Evolutionary conservation across 1,139 yeast species (phyloP).

Genomic region (Pichia norvegensis): DNA sequence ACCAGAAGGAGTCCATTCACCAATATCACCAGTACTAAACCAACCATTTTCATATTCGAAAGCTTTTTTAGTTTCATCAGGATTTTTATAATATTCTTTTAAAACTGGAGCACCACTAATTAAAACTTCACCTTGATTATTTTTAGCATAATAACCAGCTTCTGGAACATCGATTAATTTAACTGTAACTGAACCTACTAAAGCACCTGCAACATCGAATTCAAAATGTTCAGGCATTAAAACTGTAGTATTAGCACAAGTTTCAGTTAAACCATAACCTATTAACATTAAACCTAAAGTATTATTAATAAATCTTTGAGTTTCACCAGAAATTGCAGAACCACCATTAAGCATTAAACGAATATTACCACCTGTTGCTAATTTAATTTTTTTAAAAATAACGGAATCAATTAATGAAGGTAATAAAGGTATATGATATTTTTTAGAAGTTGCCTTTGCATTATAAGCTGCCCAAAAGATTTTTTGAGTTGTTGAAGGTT

Average conservation of each 20-base stretch:
- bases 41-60: constrained; percentile 77
- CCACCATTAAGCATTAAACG: constrained; percentile 83
- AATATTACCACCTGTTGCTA: constrained; percentile 91
- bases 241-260: constrained; percentile 81
- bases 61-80: constrained; percentile 69
- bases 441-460: constrained; percentile 55
- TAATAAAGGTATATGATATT: constrained; percentile 73
- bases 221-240: constrained; percentile 59
- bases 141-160: constrained; percentile 84
- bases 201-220: constrained; percentile 71
- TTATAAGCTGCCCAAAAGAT: constrained; percentile 85
- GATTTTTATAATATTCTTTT: constrained; percentile 74
- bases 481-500: constrained; percentile 63
- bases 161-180: constrained; percentile 90
- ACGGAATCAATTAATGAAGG: constrained; percentile 54
- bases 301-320: constrained; percentile 76
- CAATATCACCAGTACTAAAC: constrained; percentile 97
- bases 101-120: constrained; percentile 69
- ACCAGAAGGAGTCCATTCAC: constrained; percentile 83
- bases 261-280: constrained; percentile 97
- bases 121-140: constrained; percentile 89
- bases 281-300: constrained; percentile 82
- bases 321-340: constrained; percentile 76
- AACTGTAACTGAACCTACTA: constrained; percentile 75
- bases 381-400: constrained; percentile 80